Evolutionary conservation across 2,329 filamentous ascomycete species (phyloP).

Genomic region (Monosporascus ibericus): DNA sequence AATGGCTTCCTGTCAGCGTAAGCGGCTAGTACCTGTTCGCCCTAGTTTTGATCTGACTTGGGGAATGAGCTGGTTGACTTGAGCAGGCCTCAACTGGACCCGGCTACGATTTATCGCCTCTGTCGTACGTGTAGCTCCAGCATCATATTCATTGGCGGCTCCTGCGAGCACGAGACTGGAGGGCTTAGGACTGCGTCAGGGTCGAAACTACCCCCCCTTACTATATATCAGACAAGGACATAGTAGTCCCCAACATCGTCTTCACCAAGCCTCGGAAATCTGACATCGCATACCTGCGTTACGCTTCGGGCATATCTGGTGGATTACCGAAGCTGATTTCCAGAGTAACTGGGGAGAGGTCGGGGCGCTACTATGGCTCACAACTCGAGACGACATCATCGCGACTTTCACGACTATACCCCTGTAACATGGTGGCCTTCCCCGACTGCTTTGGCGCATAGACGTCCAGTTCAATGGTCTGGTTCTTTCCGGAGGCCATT

Average conservation of each 20-base stretch:
- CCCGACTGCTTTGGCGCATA: slow-evolving; percentile 58
- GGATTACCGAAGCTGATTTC: slow-evolving; percentile 57
- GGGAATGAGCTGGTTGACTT: slow-evolving; percentile 1
- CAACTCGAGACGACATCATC: slow-evolving; percentile 17
- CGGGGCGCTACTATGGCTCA: slow-evolving; percentile 46
- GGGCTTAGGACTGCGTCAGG: slow-evolving; percentile 7
- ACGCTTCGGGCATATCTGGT: slow-evolving; percentile 60
- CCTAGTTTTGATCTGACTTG: background rate
- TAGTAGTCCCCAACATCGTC: background rate
- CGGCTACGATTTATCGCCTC: slow-evolving; percentile 44
- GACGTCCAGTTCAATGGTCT: slow-evolving; percentile 53
- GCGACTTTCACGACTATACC: slow-evolving; percentile 61
- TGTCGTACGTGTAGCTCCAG: slow-evolving; percentile 38
- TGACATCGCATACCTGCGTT: slow-evolving; percentile 51
- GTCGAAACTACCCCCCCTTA: slow-evolving; percentile 10
- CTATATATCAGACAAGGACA: background rate
- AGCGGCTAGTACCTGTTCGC: slow-evolving; percentile 8
- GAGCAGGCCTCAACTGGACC: slow-evolving; percentile 37
- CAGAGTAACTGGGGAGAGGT: slow-evolving; percentile 51
- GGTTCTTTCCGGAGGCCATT: slow-evolving; percentile 52
- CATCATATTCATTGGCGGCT: slow-evolving; percentile 39
- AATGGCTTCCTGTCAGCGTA: slow-evolving; percentile 52
- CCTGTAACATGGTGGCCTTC: slow-evolving; percentile 59
- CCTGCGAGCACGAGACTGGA: slow-evolving; percentile 2
- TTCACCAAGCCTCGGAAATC: background rate